Evolutionary conservation across 2,329 filamentous ascomycete species (phyloP).

Genomic region (Albophoma yamanashiensis): DNA sequence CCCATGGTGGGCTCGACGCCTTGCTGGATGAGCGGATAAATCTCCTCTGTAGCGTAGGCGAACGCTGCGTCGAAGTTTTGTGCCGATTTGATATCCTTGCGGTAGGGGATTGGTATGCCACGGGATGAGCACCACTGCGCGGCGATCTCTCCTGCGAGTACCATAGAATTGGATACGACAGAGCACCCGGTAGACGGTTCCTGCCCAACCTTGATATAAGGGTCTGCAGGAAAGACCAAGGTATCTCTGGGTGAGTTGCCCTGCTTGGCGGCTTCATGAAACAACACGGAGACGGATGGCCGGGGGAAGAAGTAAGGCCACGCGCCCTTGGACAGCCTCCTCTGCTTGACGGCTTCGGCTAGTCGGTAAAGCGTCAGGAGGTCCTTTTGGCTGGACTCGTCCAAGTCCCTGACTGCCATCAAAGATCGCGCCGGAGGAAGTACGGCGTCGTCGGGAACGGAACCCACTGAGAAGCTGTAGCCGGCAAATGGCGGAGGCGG

Average conservation of each 20-base stretch:
- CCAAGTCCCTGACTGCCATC: constrained; percentile 30
- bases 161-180: constrained; percentile 38
- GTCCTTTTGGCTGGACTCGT: constrained; percentile 29
- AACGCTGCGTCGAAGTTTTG: constrained; percentile 25
- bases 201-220: constrained; percentile 32
- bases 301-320: constrained; percentile 35
- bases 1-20: constrained; percentile 21
- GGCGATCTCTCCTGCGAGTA: constrained; percentile 49
- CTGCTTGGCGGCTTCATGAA: constrained; percentile 20
- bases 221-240: constrained; percentile 30
- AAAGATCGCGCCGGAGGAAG: constrained; percentile 28
- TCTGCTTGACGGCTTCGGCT: constrained; percentile 30
- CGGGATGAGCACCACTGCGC: constrained; percentile 50
- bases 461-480: constrained; percentile 18
- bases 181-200: constrained; percentile 19
- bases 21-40: constrained; percentile 21
- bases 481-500: constrained; percentile 9
- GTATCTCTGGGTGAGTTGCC: constrained; percentile 1
- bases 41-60: constrained; percentile 20
- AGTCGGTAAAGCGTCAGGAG: constrained; percentile 37
- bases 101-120: constrained; percentile 49
- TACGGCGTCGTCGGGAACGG: constrained; percentile 7
- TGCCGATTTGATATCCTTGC: constrained; percentile 32
- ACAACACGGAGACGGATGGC: constrained; percentile 31
- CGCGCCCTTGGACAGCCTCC: constrained; percentile 35